phyloP scores from a whole-genome alignment of 106 monocot genomes.

The Platanthera guangdongensis region DNA sequence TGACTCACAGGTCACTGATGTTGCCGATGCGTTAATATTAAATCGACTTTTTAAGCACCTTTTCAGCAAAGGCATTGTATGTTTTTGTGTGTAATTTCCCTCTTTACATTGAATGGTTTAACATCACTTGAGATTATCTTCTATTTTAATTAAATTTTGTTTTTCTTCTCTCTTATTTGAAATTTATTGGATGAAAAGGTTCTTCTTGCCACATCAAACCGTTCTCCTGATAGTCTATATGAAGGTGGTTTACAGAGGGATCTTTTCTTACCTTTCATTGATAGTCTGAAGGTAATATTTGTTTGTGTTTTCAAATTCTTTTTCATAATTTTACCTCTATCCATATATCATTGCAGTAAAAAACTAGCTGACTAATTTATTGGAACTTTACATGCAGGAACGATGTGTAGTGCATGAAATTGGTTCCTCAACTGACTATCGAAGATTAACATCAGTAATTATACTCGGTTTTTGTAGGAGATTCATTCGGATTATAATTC shows the following conservation, averaged over 20 bases:
- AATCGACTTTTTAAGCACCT: conserved; percentile 90
- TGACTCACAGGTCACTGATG: conserved; percentile 83
- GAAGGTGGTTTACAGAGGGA: conserved; percentile 99
- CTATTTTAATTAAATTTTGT: background rate
- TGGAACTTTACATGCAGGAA: conserved; percentile 44
- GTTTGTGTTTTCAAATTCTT: background rate
- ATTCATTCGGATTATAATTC: background rate
- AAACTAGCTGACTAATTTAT: background rate
- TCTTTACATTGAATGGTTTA: conserved; percentile 9
- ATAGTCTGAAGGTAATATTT: conserved; percentile 65
- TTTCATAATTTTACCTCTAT: conserved; percentile 6
- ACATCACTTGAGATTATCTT: background rate
- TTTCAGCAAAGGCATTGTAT: conserved; percentile 90
- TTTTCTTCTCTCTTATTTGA: background rate
- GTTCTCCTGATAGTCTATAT: conserved; percentile 92
- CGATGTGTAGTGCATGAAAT: conserved; percentile 78
- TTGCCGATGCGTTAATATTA: conserved; percentile 97
- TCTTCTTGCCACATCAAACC: conserved; percentile 94
- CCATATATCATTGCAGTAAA: background rate
- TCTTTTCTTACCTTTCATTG: conserved; percentile 93
- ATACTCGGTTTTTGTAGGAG: conserved; percentile 1
- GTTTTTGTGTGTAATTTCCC: conserved; percentile 7
- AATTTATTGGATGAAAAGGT: conserved; percentile 27
- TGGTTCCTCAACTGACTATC: conserved; percentile 81
- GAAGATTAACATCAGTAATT: conserved; percentile 54